Base-by-base conservation (phyloP, 2,329 filamentous ascomycete genomes). In the Trichoderma oligosporum region DNA sequence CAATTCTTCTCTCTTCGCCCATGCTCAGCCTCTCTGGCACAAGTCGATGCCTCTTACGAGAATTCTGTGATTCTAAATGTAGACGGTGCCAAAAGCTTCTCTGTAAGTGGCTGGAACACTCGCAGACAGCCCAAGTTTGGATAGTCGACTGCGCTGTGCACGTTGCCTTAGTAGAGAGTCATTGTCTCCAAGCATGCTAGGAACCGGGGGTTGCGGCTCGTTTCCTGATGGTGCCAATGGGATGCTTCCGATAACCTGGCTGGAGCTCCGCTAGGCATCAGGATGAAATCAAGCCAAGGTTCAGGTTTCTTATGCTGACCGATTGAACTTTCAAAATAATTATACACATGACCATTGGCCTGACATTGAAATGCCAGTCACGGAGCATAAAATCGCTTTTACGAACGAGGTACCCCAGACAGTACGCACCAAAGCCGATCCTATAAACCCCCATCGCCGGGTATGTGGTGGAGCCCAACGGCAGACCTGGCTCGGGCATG, bases 1-100 rank as follows among this genome's bases (percentile, higher is more conserved):
- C 73, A 60, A 81, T 75, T 64, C 72, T 76, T 62, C 73, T 52
- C 64, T 56, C 44, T 38, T 66, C 64, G 56, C 61, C 60, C 70
- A 72, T 72, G 58, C 41, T 65, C 48, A 56, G 33, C 29, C 41
- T 36, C 11, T 38, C 16, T 57, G 61, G 55, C 60, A 57, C 53
- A 56, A 57, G 51, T 29, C 38, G 27, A 35, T 31, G 31, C 33
- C 44, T 53, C 29, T 16, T 24, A 27, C 18, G 29, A 35, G 35
- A 55, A 48, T 42, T 31, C 33, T 29, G 45, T 45, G 31, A 47
- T 47, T 36, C 46, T 18, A 44, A 24, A n/a, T 41, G 25, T 51
- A 31, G 47, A 16, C n/a, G 25, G n/a, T 22, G 12, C 22, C 47
- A 48, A 31, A 51, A 51, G 24, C 35, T 27, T 27, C 47, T 33